A percentile compares a stretch with the other conserved stretches of the same genome.
phyloP scores from a whole-genome alignment of 2,329 filamentous ascomycete species.

The Capronia americana region DNA sequence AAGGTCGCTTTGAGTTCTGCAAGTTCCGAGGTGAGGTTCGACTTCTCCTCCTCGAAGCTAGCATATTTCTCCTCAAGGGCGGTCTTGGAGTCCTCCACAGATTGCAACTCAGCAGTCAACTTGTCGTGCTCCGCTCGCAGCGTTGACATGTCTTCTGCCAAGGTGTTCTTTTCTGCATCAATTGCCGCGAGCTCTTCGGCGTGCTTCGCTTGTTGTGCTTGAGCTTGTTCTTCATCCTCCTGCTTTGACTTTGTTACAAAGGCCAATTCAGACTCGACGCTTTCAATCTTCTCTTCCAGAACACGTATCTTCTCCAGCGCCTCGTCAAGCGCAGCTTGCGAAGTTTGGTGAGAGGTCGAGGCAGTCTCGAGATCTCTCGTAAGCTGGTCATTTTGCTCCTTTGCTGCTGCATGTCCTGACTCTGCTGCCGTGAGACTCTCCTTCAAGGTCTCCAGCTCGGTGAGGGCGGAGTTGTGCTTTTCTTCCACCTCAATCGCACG shows the following conservation, averaged over 20 bases:
- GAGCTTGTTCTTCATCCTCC: constrained; percentile 24
- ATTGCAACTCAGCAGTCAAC: neutral
- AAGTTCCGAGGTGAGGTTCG: constrained; percentile 17
- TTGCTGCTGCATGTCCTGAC: constrained; percentile 6
- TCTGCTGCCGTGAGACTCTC: constrained; percentile 20
- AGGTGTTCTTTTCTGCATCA: constrained; percentile 25
- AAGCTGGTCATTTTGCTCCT: constrained; percentile 26
- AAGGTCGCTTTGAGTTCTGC: constrained; percentile 11
- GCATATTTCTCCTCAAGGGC: constrained; percentile 18
- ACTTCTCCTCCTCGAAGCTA: constrained; percentile 21
- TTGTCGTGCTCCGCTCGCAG: constrained; percentile 1
- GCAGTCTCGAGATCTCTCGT: constrained; percentile 17
- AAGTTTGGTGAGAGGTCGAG: constrained; percentile 17
- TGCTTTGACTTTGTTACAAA: constrained; percentile 50
- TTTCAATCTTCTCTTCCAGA: constrained; percentile 17
- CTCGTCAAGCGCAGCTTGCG: constrained; percentile 24
- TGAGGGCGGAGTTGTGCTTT: constrained; percentile 19
- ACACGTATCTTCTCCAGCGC: constrained; percentile 20
- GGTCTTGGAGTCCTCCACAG: constrained; percentile 8
- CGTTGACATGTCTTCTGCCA: constrained; percentile 4
- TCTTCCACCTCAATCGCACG: constrained; percentile 6
- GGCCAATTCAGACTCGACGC: constrained; percentile 16
- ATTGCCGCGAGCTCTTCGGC: constrained; percentile 22
- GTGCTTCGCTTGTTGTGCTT: constrained; percentile 20
- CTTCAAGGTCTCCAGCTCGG: constrained; percentile 24